These are phyloP conservation scores for Sporisorium sorghi DNA, from an alignment of 1,284 basidiomycete species.

Conservation along the genomic window DNA sequence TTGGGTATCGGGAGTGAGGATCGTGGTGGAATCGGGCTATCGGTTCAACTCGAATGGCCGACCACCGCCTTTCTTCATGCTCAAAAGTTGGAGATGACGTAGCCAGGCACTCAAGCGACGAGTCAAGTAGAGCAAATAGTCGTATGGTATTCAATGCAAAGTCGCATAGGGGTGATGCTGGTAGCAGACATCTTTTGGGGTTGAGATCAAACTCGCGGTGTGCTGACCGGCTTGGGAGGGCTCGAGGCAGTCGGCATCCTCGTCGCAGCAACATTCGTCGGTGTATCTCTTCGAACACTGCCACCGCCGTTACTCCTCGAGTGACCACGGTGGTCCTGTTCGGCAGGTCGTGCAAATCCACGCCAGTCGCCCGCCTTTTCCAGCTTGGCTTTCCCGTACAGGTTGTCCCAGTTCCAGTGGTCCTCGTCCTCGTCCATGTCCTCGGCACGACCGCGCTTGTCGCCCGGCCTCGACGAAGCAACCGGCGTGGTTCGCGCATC, in stretches of 20 bases:
- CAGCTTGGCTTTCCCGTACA: slow-evolving; percentile 48
- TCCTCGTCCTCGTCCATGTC: slow-evolving; percentile 53
- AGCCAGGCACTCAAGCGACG: not conserved
- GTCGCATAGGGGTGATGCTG: not conserved
- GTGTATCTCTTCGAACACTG: slow-evolving; percentile 14
- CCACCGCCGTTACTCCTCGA: slow-evolving; percentile 22
- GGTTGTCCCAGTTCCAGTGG: slow-evolving; percentile 52
- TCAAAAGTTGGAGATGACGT: too few relatives aligned
- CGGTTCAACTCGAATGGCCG: too few relatives aligned
- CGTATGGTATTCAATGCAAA: slow-evolving; percentile 7
- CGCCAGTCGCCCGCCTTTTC: slow-evolving; percentile 53
- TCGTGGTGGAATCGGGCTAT: too few relatives aligned
- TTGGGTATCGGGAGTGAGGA: too few relatives aligned
- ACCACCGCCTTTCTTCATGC: too few relatives aligned
- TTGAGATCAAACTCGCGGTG: slow-evolving; percentile 30
- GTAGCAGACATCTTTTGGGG: slow-evolving; percentile 12
- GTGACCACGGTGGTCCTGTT: slow-evolving; percentile 26
- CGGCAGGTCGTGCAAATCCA: slow-evolving; percentile 44
- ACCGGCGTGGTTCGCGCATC: slow-evolving; percentile 38
- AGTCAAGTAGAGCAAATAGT: not conserved
- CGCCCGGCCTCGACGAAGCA: slow-evolving; percentile 11
- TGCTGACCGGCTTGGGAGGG: slow-evolving; percentile 28
- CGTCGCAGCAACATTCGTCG: slow-evolving; percentile 13
- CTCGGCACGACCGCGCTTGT: slow-evolving; percentile 43
- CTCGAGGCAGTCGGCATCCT: slow-evolving; percentile 16